Percentiles rank a stretch among this genome's conserved stretches.
Conservation (phyloP, 1,284 basidiomycete species). For the Psilocybe mexicana region DNA sequence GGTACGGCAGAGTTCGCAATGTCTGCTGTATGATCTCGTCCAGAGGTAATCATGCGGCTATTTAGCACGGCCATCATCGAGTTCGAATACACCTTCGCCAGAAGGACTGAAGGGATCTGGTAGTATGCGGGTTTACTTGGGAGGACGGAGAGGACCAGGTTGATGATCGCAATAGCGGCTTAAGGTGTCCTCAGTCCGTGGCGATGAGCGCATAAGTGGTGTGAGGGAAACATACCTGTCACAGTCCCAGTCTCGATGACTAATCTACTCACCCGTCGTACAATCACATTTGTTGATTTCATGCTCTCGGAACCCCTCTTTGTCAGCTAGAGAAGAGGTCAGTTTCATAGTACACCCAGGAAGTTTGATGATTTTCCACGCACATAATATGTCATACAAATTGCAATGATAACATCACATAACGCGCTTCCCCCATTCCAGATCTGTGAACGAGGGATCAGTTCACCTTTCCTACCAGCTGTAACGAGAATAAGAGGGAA, state of each 20-base stretch:
- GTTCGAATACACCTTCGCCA: constrained; percentile 9
- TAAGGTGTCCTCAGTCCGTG: background rate
- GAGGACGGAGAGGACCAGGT: constrained; percentile 3
- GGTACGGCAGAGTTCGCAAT: background rate
- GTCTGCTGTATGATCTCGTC: background rate
- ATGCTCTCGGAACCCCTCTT: constrained; percentile 2
- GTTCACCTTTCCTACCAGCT: no score
- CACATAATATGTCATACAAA: constrained; percentile 13
- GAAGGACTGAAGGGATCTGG: constrained; percentile 2
- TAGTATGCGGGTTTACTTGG: constrained; percentile 5
- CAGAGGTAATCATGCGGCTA: background rate
- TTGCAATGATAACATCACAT: constrained; percentile 11
- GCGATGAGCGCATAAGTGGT: background rate
- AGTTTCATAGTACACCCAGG: background rate
- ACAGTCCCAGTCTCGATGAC: constrained; percentile 12
- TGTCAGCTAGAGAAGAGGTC: background rate
- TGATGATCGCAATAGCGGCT: constrained; percentile 4
- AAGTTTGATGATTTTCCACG: background rate
- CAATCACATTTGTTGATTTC: constrained; percentile 5
- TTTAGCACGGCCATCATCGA: constrained; percentile 6
- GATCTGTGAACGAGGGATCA: background rate
- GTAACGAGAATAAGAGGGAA: no score
- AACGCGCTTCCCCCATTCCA: constrained; percentile 10
- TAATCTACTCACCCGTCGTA: constrained; percentile 2
- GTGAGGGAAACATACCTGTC: constrained; percentile 2